A percentile compares a stretch with the other conserved stretches of the same genome.
phyloP scores from a whole-genome alignment of 441 rosid genomes.

The Erodium moschatum region DNA sequence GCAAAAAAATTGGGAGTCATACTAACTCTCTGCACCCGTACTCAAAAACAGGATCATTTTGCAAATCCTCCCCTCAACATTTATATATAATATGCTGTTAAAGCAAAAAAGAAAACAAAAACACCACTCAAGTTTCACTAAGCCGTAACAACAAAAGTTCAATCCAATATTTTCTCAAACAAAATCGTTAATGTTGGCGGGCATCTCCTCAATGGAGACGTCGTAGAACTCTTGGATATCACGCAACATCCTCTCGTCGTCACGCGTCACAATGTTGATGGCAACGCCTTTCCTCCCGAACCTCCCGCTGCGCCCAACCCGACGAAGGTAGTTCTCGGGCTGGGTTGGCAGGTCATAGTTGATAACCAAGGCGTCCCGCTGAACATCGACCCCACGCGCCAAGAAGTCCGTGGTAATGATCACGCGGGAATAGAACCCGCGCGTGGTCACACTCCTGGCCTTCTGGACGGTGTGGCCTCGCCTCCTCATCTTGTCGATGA shows the following conservation, averaged over 20 bases:
- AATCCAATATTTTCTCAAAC: slow-evolving; percentile 35
- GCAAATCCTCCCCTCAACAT: too few relatives aligned
- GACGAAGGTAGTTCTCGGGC: slow-evolving; percentile 74
- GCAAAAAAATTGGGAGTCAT: too few relatives aligned
- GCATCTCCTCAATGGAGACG: slow-evolving; percentile 53
- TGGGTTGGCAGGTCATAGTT: slow-evolving; percentile 69
- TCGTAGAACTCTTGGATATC: slow-evolving; percentile 70
- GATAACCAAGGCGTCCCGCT: slow-evolving; percentile 68
- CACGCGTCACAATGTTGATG: slow-evolving; percentile 57
- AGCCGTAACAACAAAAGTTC: too few relatives aligned
- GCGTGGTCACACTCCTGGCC: slow-evolving; percentile 72
- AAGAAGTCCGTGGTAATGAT: slow-evolving; percentile 63
- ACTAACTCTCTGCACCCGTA: too few relatives aligned
- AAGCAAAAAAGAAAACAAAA: too few relatives aligned
- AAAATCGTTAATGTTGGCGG: slow-evolving; percentile 58
- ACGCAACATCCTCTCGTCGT: slow-evolving; percentile 58
- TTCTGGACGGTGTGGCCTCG: slow-evolving; percentile 70
- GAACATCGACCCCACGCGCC: slow-evolving; percentile 74
- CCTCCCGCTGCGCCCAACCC: slow-evolving; percentile 65
- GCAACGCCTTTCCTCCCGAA: slow-evolving; percentile 75
- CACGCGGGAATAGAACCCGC: slow-evolving; percentile 32
- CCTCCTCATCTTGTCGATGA: slow-evolving; percentile 60
- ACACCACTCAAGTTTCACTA: too few relatives aligned
- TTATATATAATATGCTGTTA: too few relatives aligned
- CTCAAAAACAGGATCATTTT: too few relatives aligned